Percentiles rank a stretch among this genome's conserved stretches.
phyloP scores from a whole-genome alignment of 805 yeast genomes.

The Saturnispora ahearnii region DNA sequence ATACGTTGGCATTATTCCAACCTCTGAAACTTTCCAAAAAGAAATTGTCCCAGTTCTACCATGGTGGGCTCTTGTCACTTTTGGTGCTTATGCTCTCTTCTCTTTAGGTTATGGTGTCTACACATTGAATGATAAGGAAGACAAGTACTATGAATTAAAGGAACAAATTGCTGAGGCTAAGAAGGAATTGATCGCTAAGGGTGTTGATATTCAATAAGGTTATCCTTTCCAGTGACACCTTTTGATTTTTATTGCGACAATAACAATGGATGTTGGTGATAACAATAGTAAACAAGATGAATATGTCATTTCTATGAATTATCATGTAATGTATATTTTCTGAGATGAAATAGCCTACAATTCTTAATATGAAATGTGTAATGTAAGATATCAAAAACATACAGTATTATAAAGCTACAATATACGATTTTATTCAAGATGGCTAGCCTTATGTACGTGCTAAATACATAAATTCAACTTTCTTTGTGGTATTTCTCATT shows the following conservation, averaged over 20 bases:
- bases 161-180: slow-evolving; percentile 55
- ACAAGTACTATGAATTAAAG: slow-evolving; percentile 53
- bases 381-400: not conserved
- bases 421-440: too few species aligned
- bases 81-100: slow-evolving; percentile 61
- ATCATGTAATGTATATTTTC: not conserved
- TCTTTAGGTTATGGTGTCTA: slow-evolving; percentile 61
- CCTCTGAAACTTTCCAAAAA: slow-evolving; percentile 35
- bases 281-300: too few species aligned
- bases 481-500: not conserved
- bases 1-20: slow-evolving; percentile 44
- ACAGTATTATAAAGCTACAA: not conserved
- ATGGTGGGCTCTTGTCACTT: slow-evolving; percentile 59
- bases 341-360: not conserved
- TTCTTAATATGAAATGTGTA: not conserved
- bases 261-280: not conserved
- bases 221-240: too few species aligned
- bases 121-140: slow-evolving; percentile 64
- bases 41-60: slow-evolving; percentile 61
- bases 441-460: too few species aligned
- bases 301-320: too few species aligned
- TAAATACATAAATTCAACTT: not conserved
- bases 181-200: slow-evolving; percentile 44
- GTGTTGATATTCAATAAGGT: slow-evolving; percentile 31
- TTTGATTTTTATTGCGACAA: not conserved